Evolutionary conservation across 805 yeast genomes (phyloP).

Genomic region (Candida insectorum): DNA sequence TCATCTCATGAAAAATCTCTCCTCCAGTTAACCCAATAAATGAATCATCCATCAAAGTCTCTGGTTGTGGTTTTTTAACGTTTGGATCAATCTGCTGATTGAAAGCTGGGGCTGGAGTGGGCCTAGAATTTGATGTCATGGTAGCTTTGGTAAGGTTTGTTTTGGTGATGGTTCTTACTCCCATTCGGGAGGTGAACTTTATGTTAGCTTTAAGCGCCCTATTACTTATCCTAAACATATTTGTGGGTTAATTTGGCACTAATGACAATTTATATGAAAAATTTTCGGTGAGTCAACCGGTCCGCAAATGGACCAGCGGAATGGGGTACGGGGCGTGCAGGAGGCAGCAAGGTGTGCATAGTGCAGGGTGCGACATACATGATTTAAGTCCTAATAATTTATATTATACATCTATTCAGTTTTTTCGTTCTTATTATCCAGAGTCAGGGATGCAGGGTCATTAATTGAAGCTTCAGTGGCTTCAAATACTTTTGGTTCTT

Average conservation of each 20-base stretch:
- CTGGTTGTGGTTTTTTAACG: constrained; percentile 9
- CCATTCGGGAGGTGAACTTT: background rate
- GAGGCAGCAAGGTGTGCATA: too few species aligned
- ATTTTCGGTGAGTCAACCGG: constrained; percentile 18
- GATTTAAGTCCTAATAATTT: too few species aligned
- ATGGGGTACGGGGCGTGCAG: too few species aligned
- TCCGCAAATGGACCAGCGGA: constrained; percentile 8
- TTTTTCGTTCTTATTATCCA: too few species aligned
- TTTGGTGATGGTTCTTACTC: constrained; percentile 11
- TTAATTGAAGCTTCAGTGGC: too few species aligned
- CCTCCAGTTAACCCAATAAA: constrained; percentile 98
- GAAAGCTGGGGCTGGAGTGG: constrained; percentile 47
- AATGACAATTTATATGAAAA: constrained; percentile 9
- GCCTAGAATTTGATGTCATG: constrained; percentile 19
- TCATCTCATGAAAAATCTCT: constrained; percentile 98
- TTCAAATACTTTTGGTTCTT: too few species aligned
- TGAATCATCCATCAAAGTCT: constrained; percentile 64
- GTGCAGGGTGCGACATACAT: too few species aligned
- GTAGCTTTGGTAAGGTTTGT: constrained; percentile 20
- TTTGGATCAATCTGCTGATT: constrained; percentile 25
- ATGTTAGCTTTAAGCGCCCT: too few species aligned
- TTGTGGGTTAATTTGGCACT: background rate
- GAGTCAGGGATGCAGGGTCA: too few species aligned
- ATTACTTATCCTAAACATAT: too few species aligned
- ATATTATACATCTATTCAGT: too few species aligned